These are phyloP conservation scores for Beauveria sp. DNA, from an alignment of 2,329 filamentous ascomycete genomes.

Conservation along the genomic window DNA sequence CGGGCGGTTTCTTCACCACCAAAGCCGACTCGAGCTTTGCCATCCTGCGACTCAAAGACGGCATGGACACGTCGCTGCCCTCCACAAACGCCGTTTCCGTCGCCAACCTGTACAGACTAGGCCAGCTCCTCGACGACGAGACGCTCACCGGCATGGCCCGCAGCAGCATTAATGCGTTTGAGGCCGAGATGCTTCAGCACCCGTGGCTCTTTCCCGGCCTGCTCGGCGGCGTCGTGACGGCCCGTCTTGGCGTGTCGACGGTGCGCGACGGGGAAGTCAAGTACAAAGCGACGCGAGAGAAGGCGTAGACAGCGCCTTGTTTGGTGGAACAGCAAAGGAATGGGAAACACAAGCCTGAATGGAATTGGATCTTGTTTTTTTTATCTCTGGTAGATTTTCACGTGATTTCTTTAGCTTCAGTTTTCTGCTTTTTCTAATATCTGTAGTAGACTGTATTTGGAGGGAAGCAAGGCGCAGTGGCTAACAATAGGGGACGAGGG, in stretches of 20 bases:
- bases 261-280: conserved; percentile 18
- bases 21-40: conserved; percentile 54
- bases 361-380: not conserved
- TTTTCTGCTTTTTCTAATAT: conserved; percentile 5
- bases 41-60: conserved; percentile 84
- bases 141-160: conserved; percentile 57
- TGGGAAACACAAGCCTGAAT: not conserved
- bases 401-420: not conserved
- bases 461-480: not conserved
- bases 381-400: conserved; percentile 9
- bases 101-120: conserved; percentile 76
- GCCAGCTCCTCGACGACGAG: conserved; percentile 58
- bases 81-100: conserved; percentile 86
- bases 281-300: conserved; percentile 19
- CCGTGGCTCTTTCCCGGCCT: conserved; percentile 85
- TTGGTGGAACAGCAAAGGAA: not conserved
- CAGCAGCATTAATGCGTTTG: conserved; percentile 76
- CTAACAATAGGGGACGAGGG: not conserved
- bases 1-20: conserved; percentile 68
- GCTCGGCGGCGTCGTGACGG: conserved; percentile 66
- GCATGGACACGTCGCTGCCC: conserved; percentile 87
- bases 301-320: conserved; percentile 11
- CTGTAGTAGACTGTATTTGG: not conserved
- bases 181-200: conserved; percentile 85
- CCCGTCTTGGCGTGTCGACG: conserved; percentile 57